Evolutionary conservation across 805 yeast species (phyloP).

Genomic region (Candida yuanshanica): DNA sequence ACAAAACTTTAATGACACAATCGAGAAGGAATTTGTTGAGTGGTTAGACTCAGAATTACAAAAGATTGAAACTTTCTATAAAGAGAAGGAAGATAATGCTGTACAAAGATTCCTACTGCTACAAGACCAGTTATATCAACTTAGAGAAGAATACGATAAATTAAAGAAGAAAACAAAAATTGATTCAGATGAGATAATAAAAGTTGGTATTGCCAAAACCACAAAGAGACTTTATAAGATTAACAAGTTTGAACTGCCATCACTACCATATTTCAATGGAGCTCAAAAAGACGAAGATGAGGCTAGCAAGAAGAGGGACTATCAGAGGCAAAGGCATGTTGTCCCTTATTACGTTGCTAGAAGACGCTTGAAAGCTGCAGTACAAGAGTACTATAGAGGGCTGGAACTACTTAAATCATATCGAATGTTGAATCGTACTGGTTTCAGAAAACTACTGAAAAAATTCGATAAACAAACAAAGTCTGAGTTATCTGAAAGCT

Average conservation of each 20-base stretch:
- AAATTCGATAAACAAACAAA: constrained; percentile 77
- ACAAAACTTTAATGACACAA: constrained; percentile 27
- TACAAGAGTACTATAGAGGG: constrained; percentile 67
- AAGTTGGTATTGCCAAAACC: constrained; percentile 14
- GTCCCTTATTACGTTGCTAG: constrained; percentile 63
- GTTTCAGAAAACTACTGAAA: constrained; percentile 81
- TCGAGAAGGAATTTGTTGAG: constrained; percentile 42
- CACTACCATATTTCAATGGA: constrained; percentile 35
- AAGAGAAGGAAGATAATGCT: constrained; percentile 53
- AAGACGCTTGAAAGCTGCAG: constrained; percentile 61
- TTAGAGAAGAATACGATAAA: constrained; percentile 45
- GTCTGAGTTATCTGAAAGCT: constrained; percentile 37
- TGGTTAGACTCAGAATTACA: constrained; percentile 64
- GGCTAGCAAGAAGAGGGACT: constrained; percentile 44
- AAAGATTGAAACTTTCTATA: constrained; percentile 59
- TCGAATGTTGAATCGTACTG: constrained; percentile 75
- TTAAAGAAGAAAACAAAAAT: constrained; percentile 14
- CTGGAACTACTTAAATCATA: constrained; percentile 67
- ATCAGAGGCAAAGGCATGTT: constrained; percentile 30
- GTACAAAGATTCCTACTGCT: constrained; percentile 53
- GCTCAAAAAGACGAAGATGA: constrained; percentile 10
- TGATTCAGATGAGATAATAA: constrained; percentile 10
- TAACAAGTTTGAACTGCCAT: constrained; percentile 36
- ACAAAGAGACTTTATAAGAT: constrained; percentile 16
- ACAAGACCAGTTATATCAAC: constrained; percentile 63